phyloP scores from a whole-genome alignment of 306 rosid species.

The Cicer bijugum region DNA sequence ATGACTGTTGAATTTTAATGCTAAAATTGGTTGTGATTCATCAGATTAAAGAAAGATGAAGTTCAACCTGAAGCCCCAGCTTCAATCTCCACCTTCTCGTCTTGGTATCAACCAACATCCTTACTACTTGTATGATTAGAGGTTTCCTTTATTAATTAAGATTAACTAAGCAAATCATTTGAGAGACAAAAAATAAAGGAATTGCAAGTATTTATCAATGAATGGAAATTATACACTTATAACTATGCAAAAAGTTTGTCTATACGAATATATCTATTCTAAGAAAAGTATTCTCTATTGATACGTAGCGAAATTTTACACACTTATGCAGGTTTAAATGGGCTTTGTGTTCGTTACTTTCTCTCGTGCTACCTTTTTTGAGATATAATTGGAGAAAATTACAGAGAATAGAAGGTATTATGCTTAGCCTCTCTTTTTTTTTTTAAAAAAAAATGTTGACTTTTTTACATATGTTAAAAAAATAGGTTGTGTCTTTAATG shows the following conservation, averaged over 20 bases:
- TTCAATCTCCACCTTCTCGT: constrained; percentile 39
- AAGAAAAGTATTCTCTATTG: background rate
- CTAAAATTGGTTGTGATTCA: constrained; percentile 17
- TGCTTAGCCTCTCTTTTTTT: no score
- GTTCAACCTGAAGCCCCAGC: constrained; percentile 39
- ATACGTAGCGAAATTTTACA: background rate
- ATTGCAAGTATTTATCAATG: background rate
- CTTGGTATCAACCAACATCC: constrained; percentile 44
- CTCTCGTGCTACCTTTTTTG: constrained; percentile 49
- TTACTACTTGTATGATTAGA: background rate
- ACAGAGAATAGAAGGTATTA: constrained; percentile 50
- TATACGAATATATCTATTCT: background rate
- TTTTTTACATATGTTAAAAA: background rate
- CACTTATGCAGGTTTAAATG: constrained; percentile 53
- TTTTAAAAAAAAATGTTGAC: no score
- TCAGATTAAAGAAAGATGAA: constrained; percentile 37
- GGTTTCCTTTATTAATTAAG: constrained; percentile 27
- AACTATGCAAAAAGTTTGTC: background rate
- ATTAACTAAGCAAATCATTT: constrained; percentile 21
- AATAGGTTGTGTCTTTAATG: no score
- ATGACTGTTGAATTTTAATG: background rate
- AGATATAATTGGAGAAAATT: constrained; percentile 39
- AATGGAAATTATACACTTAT: no score
- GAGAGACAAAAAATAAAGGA: background rate
- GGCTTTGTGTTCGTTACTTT: constrained; percentile 43